Percentiles rank a stretch among this genome's conserved stretches.
Evolutionary conservation across 1,284 basidiomycete species (phyloP).

Genomic region (Tranzscheliella williamsii): DNA sequence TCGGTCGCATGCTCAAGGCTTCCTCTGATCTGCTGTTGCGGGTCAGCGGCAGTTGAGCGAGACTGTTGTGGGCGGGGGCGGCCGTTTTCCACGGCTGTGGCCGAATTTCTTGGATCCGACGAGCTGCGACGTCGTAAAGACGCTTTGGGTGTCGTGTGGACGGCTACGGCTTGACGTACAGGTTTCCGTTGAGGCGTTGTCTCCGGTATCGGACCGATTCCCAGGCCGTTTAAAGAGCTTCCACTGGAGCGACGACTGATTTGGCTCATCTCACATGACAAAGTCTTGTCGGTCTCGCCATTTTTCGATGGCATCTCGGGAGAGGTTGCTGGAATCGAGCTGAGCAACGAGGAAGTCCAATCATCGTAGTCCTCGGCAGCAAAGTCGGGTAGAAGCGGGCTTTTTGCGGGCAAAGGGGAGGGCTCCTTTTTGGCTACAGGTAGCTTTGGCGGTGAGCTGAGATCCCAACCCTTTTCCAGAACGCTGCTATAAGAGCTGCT

Average conservation of each 20-base stretch:
- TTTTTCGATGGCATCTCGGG: background rate
- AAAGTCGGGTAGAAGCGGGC: conserved; percentile 40
- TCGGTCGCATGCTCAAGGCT: conserved; percentile 7
- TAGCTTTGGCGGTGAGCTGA: conserved; percentile 13
- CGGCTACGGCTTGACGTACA: background rate
- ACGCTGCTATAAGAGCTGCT: conserved; percentile 49
- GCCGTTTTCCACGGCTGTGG: background rate
- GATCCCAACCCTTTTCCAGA: conserved; percentile 35
- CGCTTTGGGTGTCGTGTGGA: conserved; percentile 20
- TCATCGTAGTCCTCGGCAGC: conserved; percentile 37
- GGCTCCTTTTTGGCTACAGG: background rate
- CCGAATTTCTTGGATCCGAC: background rate
- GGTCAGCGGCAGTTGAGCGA: conserved; percentile 2
- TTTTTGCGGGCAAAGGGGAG: conserved; percentile 19
- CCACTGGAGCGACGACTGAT: conserved; percentile 12
- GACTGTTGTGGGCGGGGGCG: background rate
- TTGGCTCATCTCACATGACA: no score
- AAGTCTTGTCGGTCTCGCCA: conserved; percentile 1
- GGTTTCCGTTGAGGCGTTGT: conserved; percentile 9
- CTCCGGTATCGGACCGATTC: conserved; percentile 16
- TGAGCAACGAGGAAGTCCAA: conserved; percentile 34
- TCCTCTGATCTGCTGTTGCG: conserved; percentile 14
- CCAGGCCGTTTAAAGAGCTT: conserved; percentile 20
- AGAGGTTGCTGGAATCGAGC: conserved; percentile 16
- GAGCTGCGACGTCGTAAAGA: conserved; percentile 16